Base-by-base conservation (phyloP, 1,139 yeast genomes). In the Yamadazyma spencermartinsiae region DNA sequence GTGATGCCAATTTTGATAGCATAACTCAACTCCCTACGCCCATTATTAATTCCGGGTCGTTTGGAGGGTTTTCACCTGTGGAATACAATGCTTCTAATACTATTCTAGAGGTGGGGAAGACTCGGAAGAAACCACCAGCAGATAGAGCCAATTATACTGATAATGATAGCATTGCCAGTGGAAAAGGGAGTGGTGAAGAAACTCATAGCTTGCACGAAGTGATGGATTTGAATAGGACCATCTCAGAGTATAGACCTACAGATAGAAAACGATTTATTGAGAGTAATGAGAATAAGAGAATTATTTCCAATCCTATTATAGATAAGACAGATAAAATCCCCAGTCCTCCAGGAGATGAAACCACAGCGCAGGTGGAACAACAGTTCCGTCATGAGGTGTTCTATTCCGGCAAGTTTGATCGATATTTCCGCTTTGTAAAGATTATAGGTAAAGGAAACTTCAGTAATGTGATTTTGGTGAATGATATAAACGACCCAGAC, bases 401-500 rank as follows among this genome's bases (percentile, higher is more conserved):
- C 32, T 32, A 42, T 34, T 48, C 61, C 11, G 32, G 35, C 1
- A 44, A 43, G 27, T 42, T 43, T 23, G 40, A 48, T 26, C 44
- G 43, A 9, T 29, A 42, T n/a, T 64, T 54, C 42, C 44, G 41
- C 25, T 63, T 55, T 44, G 52, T 48, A 4, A 51, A 54, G 33
- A 56, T 68, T 26, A 61, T 81, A 3, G 88, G 88, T 1, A 48
- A 62, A 6, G 88, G 88, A 0, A 77, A 75, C 38, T 82, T 81
- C 52, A 78, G 84, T 54, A 67, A 70, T 2, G 87, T 82, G 10
- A 63, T 76, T 4, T 54, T 76, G 28, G 82, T 72, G 8, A 54
- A 58, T 31, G 53, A 61, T 1, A 25, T 55, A 5, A 60, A 54
- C 15, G 46, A 43, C 11, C 59, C 52, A 16, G 27, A 31, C 8